Base-by-base conservation (phyloP, 441 rosid genomes). In the Codiaeum variegatum region DNA sequence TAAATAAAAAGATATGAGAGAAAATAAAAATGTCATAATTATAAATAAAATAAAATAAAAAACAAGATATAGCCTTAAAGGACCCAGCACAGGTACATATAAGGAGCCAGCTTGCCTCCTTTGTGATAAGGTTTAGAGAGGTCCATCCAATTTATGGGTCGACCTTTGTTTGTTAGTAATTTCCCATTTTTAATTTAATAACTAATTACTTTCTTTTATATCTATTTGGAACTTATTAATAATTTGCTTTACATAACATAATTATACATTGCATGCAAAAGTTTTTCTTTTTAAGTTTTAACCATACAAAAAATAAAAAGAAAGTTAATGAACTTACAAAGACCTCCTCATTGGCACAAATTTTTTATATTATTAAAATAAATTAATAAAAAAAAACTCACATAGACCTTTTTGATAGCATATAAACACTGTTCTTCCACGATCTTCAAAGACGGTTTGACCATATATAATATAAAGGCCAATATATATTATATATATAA, bases 391-490 rank as follows among this genome's bases (percentile, higher is more conserved):
- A 32, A 69, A 11, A 34, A 15, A 21, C 13, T 4, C 18, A 12
- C 4, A 49, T 15, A 49, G 59, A 36, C 62, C 47, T 51, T 74
- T 74, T 49, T 18, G n/a, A 51, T 49, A 61, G 63, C 18, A 73
- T 32, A 24, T 58, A 32, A 51, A 73, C 66, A 67, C 55, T 67
- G 23, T 67, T 67, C 6, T 26, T 47, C 42, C 72, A 32, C 62
- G n/a, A 74, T 36, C 18, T 56, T 58, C 67, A 66, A 61, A 40
- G 75, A 56, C 46, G 21, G 77, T 75, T 75, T 75, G 77, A 75
- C 77, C 69, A 75, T 62, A 54, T 6, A 68, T 15, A 67, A 9
- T n/a, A 21, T 44, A 40, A 40, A 40, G 11, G 44, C 44, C 44
- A 38, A 38, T 38, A 38, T 38, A 38, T 34, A 34, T 1, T 36